Percentiles rank a stretch among this genome's conserved stretches.
phyloP scores from a whole-genome alignment of 108 stramenopile genomes.

The Stephanodiscus minutulus region DNA sequence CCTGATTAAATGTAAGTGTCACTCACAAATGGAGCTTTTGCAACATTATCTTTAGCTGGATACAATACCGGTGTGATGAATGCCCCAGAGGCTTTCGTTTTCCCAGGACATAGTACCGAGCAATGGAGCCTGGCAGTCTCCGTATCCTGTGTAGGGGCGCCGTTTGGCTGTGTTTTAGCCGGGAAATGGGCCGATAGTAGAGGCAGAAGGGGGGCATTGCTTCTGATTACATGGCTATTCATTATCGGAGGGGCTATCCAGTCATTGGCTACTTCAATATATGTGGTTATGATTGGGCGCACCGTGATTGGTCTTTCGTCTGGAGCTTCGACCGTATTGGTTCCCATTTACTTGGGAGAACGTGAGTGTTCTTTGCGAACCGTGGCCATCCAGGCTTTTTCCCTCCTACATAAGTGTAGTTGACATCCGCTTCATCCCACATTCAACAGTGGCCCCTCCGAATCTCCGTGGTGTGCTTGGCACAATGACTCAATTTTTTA shows the following conservation, averaged over 20 bases:
- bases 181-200: conserved; percentile 69
- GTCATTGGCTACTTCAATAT: conserved; percentile 73
- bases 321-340: conserved; percentile 88
- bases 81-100: conserved; percentile 79
- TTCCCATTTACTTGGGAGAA: conserved; percentile 92
- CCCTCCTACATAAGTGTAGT: not conserved
- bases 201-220: conserved; percentile 77
- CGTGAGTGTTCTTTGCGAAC: not conserved
- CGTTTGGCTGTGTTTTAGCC: conserved; percentile 71
- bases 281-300: conserved; percentile 76
- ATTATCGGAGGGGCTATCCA: conserved; percentile 77
- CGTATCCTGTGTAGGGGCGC: conserved; percentile 83
- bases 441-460: conserved; percentile 86
- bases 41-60: conserved; percentile 67
- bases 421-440: conserved; percentile 3
- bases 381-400: not conserved
- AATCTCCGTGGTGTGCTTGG: conserved; percentile 94
- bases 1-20: not conserved
- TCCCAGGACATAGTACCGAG: conserved; percentile 77
- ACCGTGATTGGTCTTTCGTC: conserved; percentile 92
- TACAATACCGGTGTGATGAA: conserved; percentile 88
- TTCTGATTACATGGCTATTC: conserved; percentile 76
- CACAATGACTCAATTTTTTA: conserved; percentile 95
- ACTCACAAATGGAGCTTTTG: not conserved
- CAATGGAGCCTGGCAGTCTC: conserved; percentile 85